phyloP scores from a whole-genome alignment of 2,329 filamentous ascomycete species.

The Lasiodiplodia theobromae region DNA sequence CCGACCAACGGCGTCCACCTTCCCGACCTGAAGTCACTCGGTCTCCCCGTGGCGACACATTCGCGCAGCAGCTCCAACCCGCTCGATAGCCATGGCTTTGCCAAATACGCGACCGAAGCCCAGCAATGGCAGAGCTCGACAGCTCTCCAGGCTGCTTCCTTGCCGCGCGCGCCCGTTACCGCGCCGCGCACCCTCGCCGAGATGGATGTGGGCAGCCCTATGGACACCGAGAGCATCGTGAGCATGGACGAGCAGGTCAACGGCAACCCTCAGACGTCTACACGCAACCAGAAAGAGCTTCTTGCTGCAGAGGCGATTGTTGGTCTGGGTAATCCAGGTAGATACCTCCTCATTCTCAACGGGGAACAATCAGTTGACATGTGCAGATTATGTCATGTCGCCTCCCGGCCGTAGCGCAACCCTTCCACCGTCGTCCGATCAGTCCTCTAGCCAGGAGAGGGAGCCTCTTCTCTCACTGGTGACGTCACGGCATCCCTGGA shows the following conservation, averaged over 20 bases:
- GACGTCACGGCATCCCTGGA: slow-evolving; percentile 84
- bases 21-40: slow-evolving; percentile 54
- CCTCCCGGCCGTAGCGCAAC: slow-evolving; percentile 44
- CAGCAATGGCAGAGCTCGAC: slow-evolving; percentile 38
- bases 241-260: slow-evolving; percentile 47
- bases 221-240: slow-evolving; percentile 51
- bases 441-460: slow-evolving; percentile 57
- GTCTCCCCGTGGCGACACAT: slow-evolving; percentile 48
- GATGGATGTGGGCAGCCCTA: slow-evolving; percentile 51
- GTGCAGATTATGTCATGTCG: slow-evolving; percentile 52
- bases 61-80: slow-evolving; percentile 40
- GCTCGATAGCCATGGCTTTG: slow-evolving; percentile 37
- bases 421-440: slow-evolving; percentile 46
- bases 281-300: slow-evolving; percentile 45
- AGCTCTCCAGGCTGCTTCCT: slow-evolving; percentile 34
- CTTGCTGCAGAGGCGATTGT: slow-evolving; percentile 59
- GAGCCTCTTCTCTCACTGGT: slow-evolving; percentile 88
- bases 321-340: slow-evolving; percentile 58
- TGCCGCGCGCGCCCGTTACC: slow-evolving; percentile 44
- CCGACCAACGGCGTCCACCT: slow-evolving; percentile 44
- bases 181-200: slow-evolving; percentile 40
- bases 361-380: slow-evolving; percentile 29
- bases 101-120: slow-evolving; percentile 36
- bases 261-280: slow-evolving; percentile 28
- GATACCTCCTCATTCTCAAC: slow-evolving; percentile 31